Percentiles rank a stretch among this genome's conserved stretches.
Evolutionary conservation across 768 basidiomycete species (phyloP).

Genomic region (Exsudoporus frostii): DNA sequence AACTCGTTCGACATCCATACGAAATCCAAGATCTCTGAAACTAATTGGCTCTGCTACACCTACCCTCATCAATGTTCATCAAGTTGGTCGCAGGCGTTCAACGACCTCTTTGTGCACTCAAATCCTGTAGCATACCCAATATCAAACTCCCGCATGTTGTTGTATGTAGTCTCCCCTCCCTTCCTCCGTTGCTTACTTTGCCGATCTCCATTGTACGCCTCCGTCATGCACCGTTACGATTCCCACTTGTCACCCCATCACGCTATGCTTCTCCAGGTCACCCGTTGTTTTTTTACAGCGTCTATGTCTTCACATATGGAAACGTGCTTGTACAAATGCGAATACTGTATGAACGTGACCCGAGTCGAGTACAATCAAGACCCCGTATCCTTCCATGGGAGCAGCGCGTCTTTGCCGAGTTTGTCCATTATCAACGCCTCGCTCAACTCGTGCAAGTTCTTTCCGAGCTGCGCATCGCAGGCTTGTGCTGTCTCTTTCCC

Average conservation of each 20-base stretch:
- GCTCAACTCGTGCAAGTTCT: slow-evolving; percentile 31
- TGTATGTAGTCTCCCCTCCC: slow-evolving; percentile 12
- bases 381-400: slow-evolving; percentile 18
- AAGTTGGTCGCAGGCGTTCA: slow-evolving; percentile 13
- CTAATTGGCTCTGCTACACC: not conserved
- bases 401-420: slow-evolving; percentile 16
- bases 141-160: slow-evolving; percentile 6
- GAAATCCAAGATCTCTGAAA: slow-evolving; percentile 38
- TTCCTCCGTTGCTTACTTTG: not conserved
- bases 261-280: not conserved
- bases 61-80: not conserved
- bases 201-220: not conserved
- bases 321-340: not conserved
- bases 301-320: slow-evolving; percentile 1
- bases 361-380: not conserved
- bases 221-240: not conserved
- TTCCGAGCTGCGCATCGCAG: slow-evolving; percentile 23
- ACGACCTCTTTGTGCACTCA: slow-evolving; percentile 8
- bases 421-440: slow-evolving; percentile 27
- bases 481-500: slow-evolving; percentile 24
- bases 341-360: not conserved
- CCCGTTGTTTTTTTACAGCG: not conserved
- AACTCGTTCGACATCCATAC: slow-evolving; percentile 85
- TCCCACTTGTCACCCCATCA: not conserved
- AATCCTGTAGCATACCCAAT: slow-evolving; percentile 25